phyloP scores from a whole-genome alignment of 768 basidiomycete genomes.

The Leccinum incarnatum region DNA sequence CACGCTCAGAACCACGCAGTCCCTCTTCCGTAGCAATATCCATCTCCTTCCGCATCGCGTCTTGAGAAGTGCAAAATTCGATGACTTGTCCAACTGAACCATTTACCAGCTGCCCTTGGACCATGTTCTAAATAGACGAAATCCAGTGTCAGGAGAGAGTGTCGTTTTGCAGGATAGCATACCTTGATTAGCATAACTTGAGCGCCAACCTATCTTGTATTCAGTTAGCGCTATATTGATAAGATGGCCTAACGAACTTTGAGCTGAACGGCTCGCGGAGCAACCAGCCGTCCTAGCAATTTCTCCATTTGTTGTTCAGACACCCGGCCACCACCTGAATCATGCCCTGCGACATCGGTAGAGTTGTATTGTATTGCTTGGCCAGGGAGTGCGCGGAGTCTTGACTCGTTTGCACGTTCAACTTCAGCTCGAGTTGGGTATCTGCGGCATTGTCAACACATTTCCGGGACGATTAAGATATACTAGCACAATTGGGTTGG shows the following conservation, averaged over 20 bases:
- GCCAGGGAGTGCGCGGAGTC: slow-evolving; percentile 45
- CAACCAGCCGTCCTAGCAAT: slow-evolving; percentile 62
- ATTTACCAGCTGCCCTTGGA: slow-evolving; percentile 68
- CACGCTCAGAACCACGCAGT: slow-evolving; percentile 30
- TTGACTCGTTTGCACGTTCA: slow-evolving; percentile 58
- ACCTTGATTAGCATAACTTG: slow-evolving; percentile 87
- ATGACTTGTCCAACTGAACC: slow-evolving; percentile 62
- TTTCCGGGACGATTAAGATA: not conserved
- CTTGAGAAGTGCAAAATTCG: slow-evolving; percentile 42
- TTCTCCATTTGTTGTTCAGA: slow-evolving; percentile 38
- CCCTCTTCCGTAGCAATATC: slow-evolving; percentile 39
- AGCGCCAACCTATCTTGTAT: slow-evolving; percentile 56
- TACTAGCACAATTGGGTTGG: slow-evolving; percentile 73
- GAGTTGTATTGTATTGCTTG: slow-evolving; percentile 40
- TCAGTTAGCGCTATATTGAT: not conserved
- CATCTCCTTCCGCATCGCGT: slow-evolving; percentile 39
- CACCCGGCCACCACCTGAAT: slow-evolving; percentile 41
- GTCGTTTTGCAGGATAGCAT: not conserved
- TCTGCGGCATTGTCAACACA: slow-evolving; percentile 34
- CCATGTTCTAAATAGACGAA: slow-evolving; percentile 48
- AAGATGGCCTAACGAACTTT: slow-evolving; percentile 39
- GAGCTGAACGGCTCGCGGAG: slow-evolving; percentile 41
- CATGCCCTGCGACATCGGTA: slow-evolving; percentile 43
- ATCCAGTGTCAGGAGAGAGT: not conserved
- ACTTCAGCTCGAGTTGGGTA: slow-evolving; percentile 73